Percentiles rank a stretch among this genome's conserved stretches.
Conservation (phyloP, 2,329 filamentous ascomycete species). For the Botrytis tulipae region DNA sequence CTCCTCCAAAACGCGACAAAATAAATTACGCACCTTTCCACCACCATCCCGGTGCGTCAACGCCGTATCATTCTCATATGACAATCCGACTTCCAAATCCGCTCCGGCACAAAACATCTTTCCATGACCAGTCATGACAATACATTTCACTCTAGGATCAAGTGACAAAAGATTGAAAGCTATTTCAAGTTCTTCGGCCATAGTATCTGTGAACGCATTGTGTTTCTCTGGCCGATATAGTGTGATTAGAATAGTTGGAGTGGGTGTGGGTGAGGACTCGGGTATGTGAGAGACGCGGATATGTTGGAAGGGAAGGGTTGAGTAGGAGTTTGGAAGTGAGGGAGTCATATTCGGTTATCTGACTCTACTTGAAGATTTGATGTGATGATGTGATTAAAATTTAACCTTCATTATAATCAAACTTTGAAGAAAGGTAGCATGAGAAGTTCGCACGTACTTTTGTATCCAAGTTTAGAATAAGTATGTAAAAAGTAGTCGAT, state of each 20-base stretch:
- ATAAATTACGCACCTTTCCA: slow-evolving; percentile 38
- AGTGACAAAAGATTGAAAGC: slow-evolving; percentile 52
- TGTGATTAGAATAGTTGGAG: slow-evolving; percentile 60
- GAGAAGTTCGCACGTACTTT: neutral
- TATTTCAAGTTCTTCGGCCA: slow-evolving; percentile 59
- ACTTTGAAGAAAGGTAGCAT: neutral
- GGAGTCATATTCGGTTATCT: slow-evolving; percentile 1
- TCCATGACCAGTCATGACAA: slow-evolving; percentile 54
- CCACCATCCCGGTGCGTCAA: slow-evolving; percentile 47
- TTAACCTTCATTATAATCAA: neutral
- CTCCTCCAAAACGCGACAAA: neutral
- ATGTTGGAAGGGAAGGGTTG: slow-evolving; percentile 43
- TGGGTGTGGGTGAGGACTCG: slow-evolving; percentile 51
- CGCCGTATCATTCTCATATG: slow-evolving; percentile 27
- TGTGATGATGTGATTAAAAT: neutral
- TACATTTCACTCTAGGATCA: slow-evolving; percentile 53
- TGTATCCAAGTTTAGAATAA: neutral
- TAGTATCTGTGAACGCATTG: slow-evolving; percentile 67
- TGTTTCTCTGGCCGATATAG: slow-evolving; percentile 63
- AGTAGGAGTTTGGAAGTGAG: slow-evolving; percentile 42
- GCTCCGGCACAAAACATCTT: slow-evolving; percentile 56
- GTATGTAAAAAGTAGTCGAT: neutral
- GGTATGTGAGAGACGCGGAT: slow-evolving; percentile 52
- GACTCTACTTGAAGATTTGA: neutral
- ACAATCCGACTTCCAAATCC: slow-evolving; percentile 33